These are phyloP conservation scores for Aspergillus pseudoglaucus DNA, from an alignment of 2,329 filamentous ascomycete species.

Conservation along the genomic window DNA sequence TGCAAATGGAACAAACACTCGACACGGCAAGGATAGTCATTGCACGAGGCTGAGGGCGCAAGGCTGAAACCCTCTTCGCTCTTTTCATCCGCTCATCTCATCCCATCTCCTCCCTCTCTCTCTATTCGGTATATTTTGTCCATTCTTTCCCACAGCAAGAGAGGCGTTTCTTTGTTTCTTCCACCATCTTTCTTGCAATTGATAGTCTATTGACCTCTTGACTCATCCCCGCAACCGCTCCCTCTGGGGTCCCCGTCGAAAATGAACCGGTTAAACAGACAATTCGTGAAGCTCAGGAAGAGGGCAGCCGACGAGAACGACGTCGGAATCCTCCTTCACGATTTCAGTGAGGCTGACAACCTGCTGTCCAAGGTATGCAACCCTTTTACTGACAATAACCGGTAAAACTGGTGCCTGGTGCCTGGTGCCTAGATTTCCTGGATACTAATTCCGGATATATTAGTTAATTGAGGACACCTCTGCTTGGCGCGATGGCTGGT, in stretches of 20 bases:
- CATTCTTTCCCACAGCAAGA: not conserved
- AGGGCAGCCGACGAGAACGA: slow-evolving; percentile 70
- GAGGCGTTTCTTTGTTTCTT: not conserved
- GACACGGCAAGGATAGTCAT: too few relatives aligned
- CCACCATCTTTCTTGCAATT: not conserved
- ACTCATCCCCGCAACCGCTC: not conserved
- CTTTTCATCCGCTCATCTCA: not conserved
- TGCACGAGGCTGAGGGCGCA: not conserved
- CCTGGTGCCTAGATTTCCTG: slow-evolving; percentile 1
- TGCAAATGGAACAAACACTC: too few relatives aligned
- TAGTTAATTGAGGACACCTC: slow-evolving; percentile 71
- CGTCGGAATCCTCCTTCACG: slow-evolving; percentile 65
- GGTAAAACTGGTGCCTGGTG: not conserved
- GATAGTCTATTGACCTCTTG: not conserved
- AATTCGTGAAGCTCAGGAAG: slow-evolving; percentile 66
- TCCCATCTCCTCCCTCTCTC: not conserved
- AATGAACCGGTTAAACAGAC: slow-evolving; percentile 56
- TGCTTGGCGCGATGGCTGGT: slow-evolving; percentile 73
- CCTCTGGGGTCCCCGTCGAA: slow-evolving; percentile 6
- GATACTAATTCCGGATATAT: slow-evolving; percentile 8
- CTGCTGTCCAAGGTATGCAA: slow-evolving; percentile 61
- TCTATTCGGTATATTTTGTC: not conserved
- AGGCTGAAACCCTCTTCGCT: slow-evolving; percentile 4
- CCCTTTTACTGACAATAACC: slow-evolving; percentile 3
- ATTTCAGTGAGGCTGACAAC: slow-evolving; percentile 73